Evolutionary conservation across 2,329 filamentous ascomycete species (phyloP), one percentile per base, ranked within the genome.

Genomic region (Proliferodiscus dingleyae): DNA sequence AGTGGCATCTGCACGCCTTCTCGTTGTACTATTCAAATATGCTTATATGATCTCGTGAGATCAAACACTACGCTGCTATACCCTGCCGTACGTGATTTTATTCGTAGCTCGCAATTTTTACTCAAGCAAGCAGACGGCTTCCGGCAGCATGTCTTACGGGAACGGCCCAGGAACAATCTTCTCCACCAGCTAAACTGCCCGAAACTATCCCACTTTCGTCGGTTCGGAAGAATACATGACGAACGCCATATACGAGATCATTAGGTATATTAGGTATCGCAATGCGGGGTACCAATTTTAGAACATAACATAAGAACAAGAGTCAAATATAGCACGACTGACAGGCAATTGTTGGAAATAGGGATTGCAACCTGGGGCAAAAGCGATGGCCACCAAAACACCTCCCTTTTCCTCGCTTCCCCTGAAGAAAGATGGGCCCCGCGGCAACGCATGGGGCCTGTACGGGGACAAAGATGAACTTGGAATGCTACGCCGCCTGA

Each of bases 401-500:
- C 65, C 68, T 5, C 49, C 62, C 19, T 72, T 71, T 41, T 64
- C 69, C 43, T 57, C 63, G 15, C 61, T 73, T 2, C 69, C 70
- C 2, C 56, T 64, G 5, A 62, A 68, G 22, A 53, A 66, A 32
- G 64, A 61, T 15, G 68, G 69, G 51, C 70, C 69, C 1, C 60
- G 65, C 49, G 68, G 66, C 42, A 67, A 64, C 45, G 60, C 64
- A 5, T 74, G 71, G 71, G 70, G 70, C 3, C 44, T 72, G 4
- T 63, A 68, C 40, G 71, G 71, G 42, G 56, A 66, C 33, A 66
- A 69, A 36, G 69, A 73, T 52, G 51, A 68, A 18, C 62, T 67
- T 19, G 71, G 71, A 2, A 69, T 65, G 9, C 56, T 73, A 15
- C 73, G 74, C 51, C 59, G 68, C 4, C 58, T 74, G 30, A 73